These are phyloP conservation scores for Chenopodium berlandieri DNA, from an alignment of 148 eudicot genomes.

Conservation along the genomic window DNA sequence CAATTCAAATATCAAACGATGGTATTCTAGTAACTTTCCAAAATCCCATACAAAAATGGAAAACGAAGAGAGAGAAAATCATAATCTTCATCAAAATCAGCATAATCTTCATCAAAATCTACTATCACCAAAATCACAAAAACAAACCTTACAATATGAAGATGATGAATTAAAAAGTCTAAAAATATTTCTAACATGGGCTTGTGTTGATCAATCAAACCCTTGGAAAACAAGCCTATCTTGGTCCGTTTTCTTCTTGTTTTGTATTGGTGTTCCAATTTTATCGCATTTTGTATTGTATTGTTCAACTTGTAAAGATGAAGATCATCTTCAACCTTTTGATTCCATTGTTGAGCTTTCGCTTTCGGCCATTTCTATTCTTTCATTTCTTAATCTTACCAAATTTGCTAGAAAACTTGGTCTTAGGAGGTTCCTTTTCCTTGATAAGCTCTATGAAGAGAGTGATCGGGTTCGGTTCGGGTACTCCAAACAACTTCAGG, in stretches of 20 bases:
- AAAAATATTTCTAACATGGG: constrained; percentile 49
- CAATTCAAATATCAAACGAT: not conserved
- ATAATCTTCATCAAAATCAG: not conserved
- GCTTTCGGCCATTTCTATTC: constrained; percentile 45
- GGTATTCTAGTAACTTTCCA: not conserved
- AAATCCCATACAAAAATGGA: constrained; percentile 11
- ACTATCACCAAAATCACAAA: constrained; percentile 18
- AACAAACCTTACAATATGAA: constrained; percentile 25
- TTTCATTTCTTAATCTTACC: constrained; percentile 60
- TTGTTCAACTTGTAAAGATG: constrained; percentile 49
- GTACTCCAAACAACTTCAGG: constrained; percentile 66
- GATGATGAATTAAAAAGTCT: constrained; percentile 39
- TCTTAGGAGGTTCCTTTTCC: constrained; percentile 60
- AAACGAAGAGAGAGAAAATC: constrained; percentile 22
- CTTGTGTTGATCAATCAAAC: constrained; percentile 68
- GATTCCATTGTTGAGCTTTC: constrained; percentile 69
- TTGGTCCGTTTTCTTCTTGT: constrained; percentile 59
- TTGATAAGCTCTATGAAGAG: constrained; percentile 65
- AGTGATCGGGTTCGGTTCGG: constrained; percentile 57
- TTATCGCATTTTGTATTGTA: constrained; percentile 50
- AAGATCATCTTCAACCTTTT: constrained; percentile 57
- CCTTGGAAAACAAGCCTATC: constrained; percentile 52
- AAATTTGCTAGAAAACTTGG: constrained; percentile 62
- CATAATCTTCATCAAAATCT: not conserved
- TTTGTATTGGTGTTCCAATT: constrained; percentile 58